Percentiles rank a stretch among this genome's conserved stretches.
phyloP scores from a whole-genome alignment of 202 grass and related monocot genomes.

The Miscanthus sacchariflorus region DNA sequence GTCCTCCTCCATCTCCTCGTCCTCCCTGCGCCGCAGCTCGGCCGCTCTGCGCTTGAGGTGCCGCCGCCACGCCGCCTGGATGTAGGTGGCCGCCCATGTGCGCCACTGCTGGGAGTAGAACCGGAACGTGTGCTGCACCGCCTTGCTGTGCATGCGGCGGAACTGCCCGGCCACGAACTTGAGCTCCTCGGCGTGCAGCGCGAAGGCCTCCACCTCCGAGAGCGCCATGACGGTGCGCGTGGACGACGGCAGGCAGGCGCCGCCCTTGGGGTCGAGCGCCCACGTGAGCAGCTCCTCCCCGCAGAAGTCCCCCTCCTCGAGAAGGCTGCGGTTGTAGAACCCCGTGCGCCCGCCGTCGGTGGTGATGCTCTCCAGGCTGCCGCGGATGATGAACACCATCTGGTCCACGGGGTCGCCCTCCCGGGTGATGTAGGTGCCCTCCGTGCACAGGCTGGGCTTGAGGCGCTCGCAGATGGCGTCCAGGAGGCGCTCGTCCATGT shows the following conservation, averaged over 20 bases:
- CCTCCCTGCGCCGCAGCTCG: conserved; percentile 58
- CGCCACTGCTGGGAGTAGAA: conserved; percentile 98
- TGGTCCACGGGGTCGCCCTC: conserved; percentile 91
- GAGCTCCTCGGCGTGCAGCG: conserved; percentile 75
- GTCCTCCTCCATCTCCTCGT: conserved; percentile 40
- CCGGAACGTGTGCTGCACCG: conserved; percentile 90
- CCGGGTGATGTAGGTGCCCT: conserved; percentile 71
- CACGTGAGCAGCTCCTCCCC: conserved; percentile 92
- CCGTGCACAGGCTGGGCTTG: conserved; percentile 77
- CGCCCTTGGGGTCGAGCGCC: conserved; percentile 90
- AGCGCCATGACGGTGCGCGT: conserved; percentile 81
- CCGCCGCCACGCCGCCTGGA: conserved; percentile 81
- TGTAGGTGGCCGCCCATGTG: conserved; percentile 78
- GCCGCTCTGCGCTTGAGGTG: conserved; percentile 66
- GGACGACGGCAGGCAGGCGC: conserved; percentile 69
- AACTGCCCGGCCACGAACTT: conserved; percentile 93
- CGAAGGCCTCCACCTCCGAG: conserved; percentile 85
- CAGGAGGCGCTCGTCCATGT: conserved; percentile 94
- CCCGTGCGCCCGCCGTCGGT: conserved; percentile 84
- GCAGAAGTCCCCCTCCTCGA: conserved; percentile 84
- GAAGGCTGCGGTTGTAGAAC: conserved; percentile 79
- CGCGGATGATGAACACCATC: conserved; percentile 94
- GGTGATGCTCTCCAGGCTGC: conserved; percentile 81
- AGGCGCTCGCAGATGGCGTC: conserved; percentile 96
- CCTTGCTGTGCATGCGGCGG: conserved; percentile 82